A percentile compares a stretch with the other conserved stretches of the same genome.
These are phyloP conservation scores for Leucosporidium yakuticum DNA, from an alignment of 768 basidiomycete species.

Conservation along the genomic window DNA sequence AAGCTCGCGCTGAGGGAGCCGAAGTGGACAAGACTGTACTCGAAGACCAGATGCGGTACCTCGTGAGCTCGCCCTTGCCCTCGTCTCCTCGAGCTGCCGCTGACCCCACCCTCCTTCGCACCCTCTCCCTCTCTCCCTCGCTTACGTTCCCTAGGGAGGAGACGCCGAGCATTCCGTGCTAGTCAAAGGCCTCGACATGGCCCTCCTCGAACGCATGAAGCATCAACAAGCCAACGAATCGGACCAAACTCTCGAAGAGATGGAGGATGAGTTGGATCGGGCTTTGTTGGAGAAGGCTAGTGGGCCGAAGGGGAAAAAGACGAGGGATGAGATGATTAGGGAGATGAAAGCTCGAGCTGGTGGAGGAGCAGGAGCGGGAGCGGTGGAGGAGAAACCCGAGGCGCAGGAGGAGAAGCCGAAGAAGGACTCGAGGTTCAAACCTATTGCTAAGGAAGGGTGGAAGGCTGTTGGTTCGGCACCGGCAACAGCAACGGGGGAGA, in stretches of 20 bases:
- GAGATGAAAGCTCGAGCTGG: slow-evolving; percentile 12
- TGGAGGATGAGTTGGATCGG: slow-evolving; percentile 70
- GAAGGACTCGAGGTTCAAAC: slow-evolving; percentile 44
- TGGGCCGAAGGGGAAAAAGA: neutral
- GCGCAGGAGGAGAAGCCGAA: neutral
- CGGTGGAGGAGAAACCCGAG: neutral
- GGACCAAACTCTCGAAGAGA: slow-evolving; percentile 49
- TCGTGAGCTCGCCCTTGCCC: slow-evolving; percentile 8
- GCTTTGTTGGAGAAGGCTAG: slow-evolving; percentile 6
- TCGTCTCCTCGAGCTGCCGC: neutral
- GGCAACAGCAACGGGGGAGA: neutral
- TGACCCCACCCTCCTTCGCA: neutral
- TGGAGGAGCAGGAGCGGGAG: neutral
- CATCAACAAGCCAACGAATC: slow-evolving; percentile 50
- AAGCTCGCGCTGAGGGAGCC: slow-evolving; percentile 4
- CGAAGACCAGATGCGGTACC: slow-evolving; percentile 29
- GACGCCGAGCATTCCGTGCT: slow-evolving; percentile 78
- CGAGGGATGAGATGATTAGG: slow-evolving; percentile 24
- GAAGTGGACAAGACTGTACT: slow-evolving; percentile 1
- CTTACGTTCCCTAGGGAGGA: slow-evolving; percentile 50
- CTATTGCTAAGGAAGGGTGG: slow-evolving; percentile 39
- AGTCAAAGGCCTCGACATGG: slow-evolving; percentile 83
- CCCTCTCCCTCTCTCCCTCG: too few species aligned
- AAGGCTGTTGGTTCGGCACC: neutral
- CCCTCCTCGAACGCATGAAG: slow-evolving; percentile 76